Evolutionary conservation across 208 protist species (phyloP).

Genomic region (Crithidia fasciculata): DNA sequence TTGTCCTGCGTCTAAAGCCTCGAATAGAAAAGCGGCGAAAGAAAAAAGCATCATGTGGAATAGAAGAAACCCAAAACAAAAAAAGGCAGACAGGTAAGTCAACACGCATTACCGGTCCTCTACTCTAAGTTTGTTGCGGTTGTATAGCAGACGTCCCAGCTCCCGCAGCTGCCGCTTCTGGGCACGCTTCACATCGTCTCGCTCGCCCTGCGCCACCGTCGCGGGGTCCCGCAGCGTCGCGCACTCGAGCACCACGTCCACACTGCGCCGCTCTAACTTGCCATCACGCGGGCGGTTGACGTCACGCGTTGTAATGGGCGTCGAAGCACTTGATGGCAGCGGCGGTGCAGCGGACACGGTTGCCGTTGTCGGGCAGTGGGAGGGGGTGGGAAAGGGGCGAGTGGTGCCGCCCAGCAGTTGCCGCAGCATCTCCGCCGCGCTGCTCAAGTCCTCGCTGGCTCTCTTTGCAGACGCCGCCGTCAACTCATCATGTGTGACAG

Average conservation of each 20-base stretch:
- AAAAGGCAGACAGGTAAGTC: background rate
- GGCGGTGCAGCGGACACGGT: background rate
- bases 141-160: conserved; percentile 55
- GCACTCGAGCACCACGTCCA: conserved; percentile 63
- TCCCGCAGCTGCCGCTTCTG: conserved; percentile 49
- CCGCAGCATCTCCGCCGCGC: conserved; percentile 13
- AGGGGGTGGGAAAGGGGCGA: background rate
- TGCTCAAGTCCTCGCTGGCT: conserved; percentile 5
- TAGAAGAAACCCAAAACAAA: conserved; percentile 6
- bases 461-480: background rate
- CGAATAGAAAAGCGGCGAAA: no score
- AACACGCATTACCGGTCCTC: conserved; percentile 1
- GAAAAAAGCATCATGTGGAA: background rate
- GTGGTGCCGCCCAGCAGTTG: conserved; percentile 4
- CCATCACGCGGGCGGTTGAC: conserved; percentile 5
- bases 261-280: conserved; percentile 4
- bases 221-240: conserved; percentile 38
- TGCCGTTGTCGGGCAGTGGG: background rate
- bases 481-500: background rate
- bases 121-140: conserved; percentile 22
- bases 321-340: background rate
- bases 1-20: no score
- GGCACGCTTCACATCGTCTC: conserved; percentile 34
- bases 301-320: conserved; percentile 1
- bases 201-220: conserved; percentile 32